Evolutionary conservation across 169 alveolate species (phyloP).

Genomic region (Plasmodium gaboni): DNA sequence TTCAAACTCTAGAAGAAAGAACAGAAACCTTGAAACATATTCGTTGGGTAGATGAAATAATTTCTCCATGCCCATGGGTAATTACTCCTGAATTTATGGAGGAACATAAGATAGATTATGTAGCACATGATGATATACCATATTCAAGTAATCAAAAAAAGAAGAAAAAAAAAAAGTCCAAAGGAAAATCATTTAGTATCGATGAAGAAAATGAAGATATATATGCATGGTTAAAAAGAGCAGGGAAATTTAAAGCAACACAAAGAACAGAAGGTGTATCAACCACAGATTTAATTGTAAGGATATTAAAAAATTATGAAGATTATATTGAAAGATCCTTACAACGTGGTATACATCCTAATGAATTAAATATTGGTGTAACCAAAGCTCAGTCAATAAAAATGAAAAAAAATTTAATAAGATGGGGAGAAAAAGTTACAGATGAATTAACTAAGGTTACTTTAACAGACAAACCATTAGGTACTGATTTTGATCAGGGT

Average conservation of each 20-base stretch:
- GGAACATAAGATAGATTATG: conserved; percentile 92
- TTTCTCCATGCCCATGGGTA: conserved; percentile 98
- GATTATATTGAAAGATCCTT: conserved; percentile 94
- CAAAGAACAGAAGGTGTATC: conserved; percentile 96
- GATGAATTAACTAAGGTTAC: conserved; percentile 91
- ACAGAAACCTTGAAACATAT: conserved; percentile 95
- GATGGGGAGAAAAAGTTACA: conserved; percentile 91
- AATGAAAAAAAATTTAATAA: conserved; percentile 89
- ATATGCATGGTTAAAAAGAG: conserved; percentile 93
- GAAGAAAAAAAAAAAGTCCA: conserved; percentile 69
- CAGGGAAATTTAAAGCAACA: conserved; percentile 94
- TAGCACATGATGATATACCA: conserved; percentile 96
- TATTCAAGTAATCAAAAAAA: conserved; percentile 86
- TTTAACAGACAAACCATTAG: conserved; percentile 88
- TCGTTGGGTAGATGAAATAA: conserved; percentile 98
- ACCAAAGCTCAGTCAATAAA: conserved; percentile 92
- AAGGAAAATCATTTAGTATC: conserved; percentile 68
- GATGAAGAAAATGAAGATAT: conserved; percentile 90
- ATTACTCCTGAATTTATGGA: conserved; percentile 92
- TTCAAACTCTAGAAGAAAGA: conserved; percentile 94
- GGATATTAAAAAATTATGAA: conserved; percentile 96
- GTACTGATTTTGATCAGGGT: conserved; percentile 82
- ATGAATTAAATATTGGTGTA: conserved; percentile 94
- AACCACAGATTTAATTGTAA: conserved; percentile 95
- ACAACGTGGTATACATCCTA: conserved; percentile 94